These are phyloP conservation scores for Lipomyces orientalis DNA, from an alignment of 805 yeast species.

Conservation along the genomic window DNA sequence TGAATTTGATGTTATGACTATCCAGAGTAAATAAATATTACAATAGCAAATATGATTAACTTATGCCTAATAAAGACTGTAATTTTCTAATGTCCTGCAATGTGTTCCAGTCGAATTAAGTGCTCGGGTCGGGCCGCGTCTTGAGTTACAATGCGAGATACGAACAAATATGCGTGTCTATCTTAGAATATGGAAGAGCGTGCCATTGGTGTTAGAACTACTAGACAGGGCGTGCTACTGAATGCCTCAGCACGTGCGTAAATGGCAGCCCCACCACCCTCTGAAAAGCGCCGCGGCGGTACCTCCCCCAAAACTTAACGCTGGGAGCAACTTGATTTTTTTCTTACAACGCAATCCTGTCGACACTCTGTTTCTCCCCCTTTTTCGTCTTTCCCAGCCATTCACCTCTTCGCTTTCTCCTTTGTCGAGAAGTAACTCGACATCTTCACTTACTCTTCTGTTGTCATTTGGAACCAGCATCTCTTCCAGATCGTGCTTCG, in stretches of 20 bases:
- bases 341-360: neutral
- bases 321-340: neutral
- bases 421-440: neutral
- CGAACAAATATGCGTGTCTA: no score
- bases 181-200: no score
- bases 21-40: no score
- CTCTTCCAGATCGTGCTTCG: neutral
- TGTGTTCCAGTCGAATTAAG: no score
- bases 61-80: no score
- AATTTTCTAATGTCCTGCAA: no score
- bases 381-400: neutral
- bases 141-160: no score
- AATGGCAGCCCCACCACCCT: neutral
- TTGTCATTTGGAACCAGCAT: neutral
- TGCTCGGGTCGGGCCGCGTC: no score
- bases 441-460: neutral
- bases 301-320: neutral
- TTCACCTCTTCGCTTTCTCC: neutral
- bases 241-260: neutral
- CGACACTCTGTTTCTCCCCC: neutral
- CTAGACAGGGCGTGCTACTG: neutral
- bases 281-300: neutral
- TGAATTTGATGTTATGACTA: no score
- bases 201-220: no score
- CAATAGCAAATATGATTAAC: no score